These are phyloP conservation scores for Sanghuangporus sanghuang DNA, from an alignment of 1,284 basidiomycete genomes.

Conservation along the genomic window DNA sequence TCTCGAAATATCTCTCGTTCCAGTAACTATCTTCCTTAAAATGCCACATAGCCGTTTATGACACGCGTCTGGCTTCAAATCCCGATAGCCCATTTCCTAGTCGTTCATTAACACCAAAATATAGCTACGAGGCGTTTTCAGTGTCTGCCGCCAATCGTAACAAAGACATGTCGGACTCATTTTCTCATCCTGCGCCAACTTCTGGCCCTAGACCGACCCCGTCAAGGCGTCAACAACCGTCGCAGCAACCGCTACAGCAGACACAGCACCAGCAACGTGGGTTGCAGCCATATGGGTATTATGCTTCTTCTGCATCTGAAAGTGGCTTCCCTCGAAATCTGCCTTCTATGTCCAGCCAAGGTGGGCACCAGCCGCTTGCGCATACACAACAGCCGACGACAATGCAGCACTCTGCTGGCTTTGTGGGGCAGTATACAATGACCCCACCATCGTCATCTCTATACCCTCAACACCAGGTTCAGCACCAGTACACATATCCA, in stretches of 20 bases:
- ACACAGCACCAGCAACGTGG: not conserved
- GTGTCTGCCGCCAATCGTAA: not conserved
- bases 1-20: conserved; percentile 1
- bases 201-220: not conserved
- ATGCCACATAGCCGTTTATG: conserved; percentile 5
- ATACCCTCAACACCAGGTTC: conserved; percentile 34
- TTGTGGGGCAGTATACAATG: conserved; percentile 43
- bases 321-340: conserved; percentile 1
- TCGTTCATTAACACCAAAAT: conserved; percentile 7
- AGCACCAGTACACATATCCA: conserved; percentile 32
- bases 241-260: not conserved
- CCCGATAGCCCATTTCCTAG: not conserved
- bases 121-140: not conserved
- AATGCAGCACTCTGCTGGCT: conserved; percentile 34
- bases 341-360: conserved; percentile 1
- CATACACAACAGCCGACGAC: conserved; percentile 8
- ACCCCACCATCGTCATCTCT: conserved; percentile 34
- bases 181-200: not conserved
- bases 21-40: conserved; percentile 15
- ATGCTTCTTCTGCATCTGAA: conserved; percentile 9
- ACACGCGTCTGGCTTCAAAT: not conserved
- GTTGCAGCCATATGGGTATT: not conserved
- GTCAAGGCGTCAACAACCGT: not conserved
- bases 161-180: conserved; percentile 8
- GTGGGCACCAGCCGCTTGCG: not conserved